Base-by-base conservation (phyloP, 1,284 basidiomycete genomes). In the Sporisorium iseilematis-ciliati region DNA sequence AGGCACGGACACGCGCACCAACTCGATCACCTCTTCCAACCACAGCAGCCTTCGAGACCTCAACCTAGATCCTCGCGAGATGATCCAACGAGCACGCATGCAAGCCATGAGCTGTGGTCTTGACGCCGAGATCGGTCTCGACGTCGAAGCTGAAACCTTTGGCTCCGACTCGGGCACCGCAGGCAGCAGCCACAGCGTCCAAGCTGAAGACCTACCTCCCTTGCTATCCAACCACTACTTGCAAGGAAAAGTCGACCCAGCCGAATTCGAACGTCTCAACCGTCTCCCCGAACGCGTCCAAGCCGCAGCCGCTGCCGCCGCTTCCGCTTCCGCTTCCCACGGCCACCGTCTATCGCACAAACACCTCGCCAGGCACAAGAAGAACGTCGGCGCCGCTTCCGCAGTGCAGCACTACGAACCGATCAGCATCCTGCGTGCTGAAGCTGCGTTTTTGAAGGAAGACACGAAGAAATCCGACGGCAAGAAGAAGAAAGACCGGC, bases 381-480 rank as follows among this genome's bases (percentile, higher is more conserved):
- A 68, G 45, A 25, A 33, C 1, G 54, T 50, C 7, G 66, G 54
- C 12, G 33, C 42, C 3, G 5, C 59, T 6, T 48, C 43, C 7
- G 41, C 38, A 2, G 33, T 40, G 26, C 31, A 10, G n/a, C 51
- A 56, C 51, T 70, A 70, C 45, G 72, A 75, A 26, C 64, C 72
- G 16, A 66, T 75, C 63, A 75, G 72, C 64, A 70, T 75, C 51
- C 54, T 75, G 3, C 56, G 64, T 7, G 72, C 72, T 11, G 72
- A 75, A 60, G 72, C 72, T 1, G 67, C 63, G 3, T 75, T 75
- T 46, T 43, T 75, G 10, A 48, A 65, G 23, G 51, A 62, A 29
- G 72, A 75, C 18, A n/a, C 43, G 6, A 61, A 57, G 26, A 62
- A 65, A 29, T 18, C 29, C 35, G 43, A 64, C 33, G 51, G 61